phyloP scores from a whole-genome alignment of 257 asterid genomes.

The Solanum gracilifrons region DNA sequence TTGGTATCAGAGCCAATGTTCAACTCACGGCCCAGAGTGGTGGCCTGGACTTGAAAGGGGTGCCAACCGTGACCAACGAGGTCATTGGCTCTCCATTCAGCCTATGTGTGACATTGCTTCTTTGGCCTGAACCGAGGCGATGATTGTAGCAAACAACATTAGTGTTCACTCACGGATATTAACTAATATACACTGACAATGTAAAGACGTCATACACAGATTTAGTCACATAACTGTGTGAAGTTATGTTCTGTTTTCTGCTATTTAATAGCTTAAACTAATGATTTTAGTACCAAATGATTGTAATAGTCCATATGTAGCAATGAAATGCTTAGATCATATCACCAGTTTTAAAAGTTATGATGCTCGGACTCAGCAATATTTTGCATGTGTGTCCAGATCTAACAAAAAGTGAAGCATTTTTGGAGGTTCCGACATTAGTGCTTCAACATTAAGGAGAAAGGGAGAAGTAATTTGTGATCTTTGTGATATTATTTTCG shows the following conservation, averaged over 20 bases:
- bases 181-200: background rate
- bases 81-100: background rate
- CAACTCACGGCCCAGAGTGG: background rate
- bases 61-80: background rate
- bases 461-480: background rate
- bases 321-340: background rate
- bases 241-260: too few species aligned
- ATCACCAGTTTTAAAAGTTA: background rate
- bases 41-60: background rate
- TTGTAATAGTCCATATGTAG: background rate
- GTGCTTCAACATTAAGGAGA: background rate
- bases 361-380: too few species aligned
- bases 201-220: background rate
- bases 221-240: background rate
- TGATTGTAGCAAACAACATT: background rate
- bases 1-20: background rate
- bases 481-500: too few species aligned
- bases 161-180: background rate
- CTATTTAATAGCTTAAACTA: background rate
- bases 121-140: background rate
- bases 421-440: too few species aligned
- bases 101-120: background rate
- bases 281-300: background rate
- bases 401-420: too few species aligned
- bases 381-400: too few species aligned